phyloP scores from a whole-genome alignment of 495 filamentous ascomycete species.

The Cladorrhinum samala region DNA sequence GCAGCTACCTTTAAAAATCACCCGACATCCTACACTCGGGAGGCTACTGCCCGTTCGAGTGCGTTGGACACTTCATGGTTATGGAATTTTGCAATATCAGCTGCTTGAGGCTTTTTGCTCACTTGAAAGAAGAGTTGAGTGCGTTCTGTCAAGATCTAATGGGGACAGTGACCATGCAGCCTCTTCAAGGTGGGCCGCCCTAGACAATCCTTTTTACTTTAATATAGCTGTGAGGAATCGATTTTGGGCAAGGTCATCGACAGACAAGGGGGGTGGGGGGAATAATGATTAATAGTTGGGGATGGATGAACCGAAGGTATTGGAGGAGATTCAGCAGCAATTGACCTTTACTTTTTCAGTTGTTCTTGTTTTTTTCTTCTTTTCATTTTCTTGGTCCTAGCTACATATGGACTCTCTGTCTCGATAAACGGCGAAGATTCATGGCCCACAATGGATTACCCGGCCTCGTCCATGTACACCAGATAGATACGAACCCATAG shows the following conservation, averaged over 20 bases:
- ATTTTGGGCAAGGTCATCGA: constrained; percentile 2
- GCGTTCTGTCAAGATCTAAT: constrained; percentile 28
- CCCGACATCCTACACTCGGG: constrained; percentile 52
- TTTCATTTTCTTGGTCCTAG: constrained; percentile 3
- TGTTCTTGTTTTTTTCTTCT: constrained; percentile 14
- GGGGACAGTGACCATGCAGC: constrained; percentile 20
- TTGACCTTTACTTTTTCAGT: constrained; percentile 5
- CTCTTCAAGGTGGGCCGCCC: constrained; percentile 12
- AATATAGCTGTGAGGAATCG: constrained; percentile 28
- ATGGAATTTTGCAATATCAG: constrained; percentile 51
- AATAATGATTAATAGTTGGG: constrained; percentile 3
- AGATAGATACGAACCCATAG: constrained; percentile 30
- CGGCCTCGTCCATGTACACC: constrained; percentile 31
- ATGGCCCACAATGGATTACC: constrained; percentile 25
- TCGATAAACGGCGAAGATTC: constrained; percentile 24
- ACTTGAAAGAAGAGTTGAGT: constrained; percentile 16
- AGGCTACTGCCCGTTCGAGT: constrained; percentile 45
- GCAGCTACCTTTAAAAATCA: constrained; percentile 49
- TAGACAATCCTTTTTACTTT: constrained; percentile 12
- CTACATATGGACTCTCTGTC: constrained; percentile 13
- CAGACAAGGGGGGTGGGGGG: neutral
- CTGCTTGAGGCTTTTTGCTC: constrained; percentile 15
- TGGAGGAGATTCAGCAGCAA: constrained; percentile 2
- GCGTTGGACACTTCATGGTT: constrained; percentile 57
- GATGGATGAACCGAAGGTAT: neutral